These are phyloP conservation scores for Penicillium atrosanguineum DNA, from an alignment of 495 filamentous ascomycete genomes.

Conservation along the genomic window DNA sequence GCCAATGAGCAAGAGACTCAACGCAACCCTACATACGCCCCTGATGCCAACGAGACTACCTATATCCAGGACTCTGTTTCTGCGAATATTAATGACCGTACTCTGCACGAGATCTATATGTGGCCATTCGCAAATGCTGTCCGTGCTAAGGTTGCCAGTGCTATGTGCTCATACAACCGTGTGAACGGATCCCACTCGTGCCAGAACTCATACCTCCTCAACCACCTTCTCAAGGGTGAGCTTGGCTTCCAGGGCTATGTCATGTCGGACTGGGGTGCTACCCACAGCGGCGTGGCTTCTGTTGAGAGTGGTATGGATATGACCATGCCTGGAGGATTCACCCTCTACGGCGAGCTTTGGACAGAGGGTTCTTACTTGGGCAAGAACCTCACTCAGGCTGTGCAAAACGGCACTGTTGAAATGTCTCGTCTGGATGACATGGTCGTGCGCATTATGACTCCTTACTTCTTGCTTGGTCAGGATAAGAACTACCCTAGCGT, in stretches of 20 bases:
- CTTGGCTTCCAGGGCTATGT: constrained; percentile 68
- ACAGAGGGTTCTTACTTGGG: too few relatives aligned
- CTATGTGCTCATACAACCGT: constrained; percentile 72
- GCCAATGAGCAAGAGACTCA: constrained; percentile 55
- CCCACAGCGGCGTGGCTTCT: constrained; percentile 53
- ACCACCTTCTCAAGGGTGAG: constrained; percentile 63
- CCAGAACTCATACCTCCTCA: constrained; percentile 59
- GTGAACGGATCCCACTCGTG: constrained; percentile 66
- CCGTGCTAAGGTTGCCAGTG: constrained; percentile 55
- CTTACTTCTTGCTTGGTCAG: constrained; percentile 53
- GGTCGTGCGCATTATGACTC: constrained; percentile 54
- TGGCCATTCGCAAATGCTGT: constrained; percentile 73
- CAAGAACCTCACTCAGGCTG: constrained; percentile 23
- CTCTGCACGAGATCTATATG: constrained; percentile 76
- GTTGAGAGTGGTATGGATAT: constrained; percentile 61
- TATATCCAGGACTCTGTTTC: constrained; percentile 59
- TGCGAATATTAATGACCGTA: constrained; percentile 59
- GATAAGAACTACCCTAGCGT: constrained; percentile 44
- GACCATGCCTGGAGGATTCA: constrained; percentile 47
- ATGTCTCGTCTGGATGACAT: constrained; percentile 51
- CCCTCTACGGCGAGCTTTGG: too few relatives aligned
- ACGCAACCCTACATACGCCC: too few relatives aligned
- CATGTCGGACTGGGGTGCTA: constrained; percentile 62
- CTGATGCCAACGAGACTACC: constrained; percentile 24
- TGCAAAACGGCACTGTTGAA: constrained; percentile 56